phyloP scores from a whole-genome alignment of 208 protist species.

The Acanthamoeba sp. region DNA sequence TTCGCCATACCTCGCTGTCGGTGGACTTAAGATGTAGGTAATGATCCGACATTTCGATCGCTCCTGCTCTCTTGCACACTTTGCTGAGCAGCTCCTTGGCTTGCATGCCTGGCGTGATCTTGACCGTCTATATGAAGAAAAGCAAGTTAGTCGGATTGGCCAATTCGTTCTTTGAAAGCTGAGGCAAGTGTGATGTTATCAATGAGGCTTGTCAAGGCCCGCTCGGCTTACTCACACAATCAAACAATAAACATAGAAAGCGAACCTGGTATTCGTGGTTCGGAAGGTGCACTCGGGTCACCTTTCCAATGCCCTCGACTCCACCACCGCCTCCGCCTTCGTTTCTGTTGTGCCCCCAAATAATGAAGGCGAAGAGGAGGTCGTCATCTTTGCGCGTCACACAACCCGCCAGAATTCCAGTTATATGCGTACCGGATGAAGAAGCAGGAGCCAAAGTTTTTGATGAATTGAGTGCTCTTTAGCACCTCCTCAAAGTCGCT shows the following conservation, averaged over 20 bases:
- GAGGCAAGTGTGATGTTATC: background rate
- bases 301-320: background rate
- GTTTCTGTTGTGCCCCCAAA: background rate
- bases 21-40: conserved; percentile 54
- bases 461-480: conserved; percentile 42
- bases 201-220: too few relatives aligned
- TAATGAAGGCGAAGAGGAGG: background rate
- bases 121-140: conserved; percentile 13
- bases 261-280: conserved; percentile 49
- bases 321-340: background rate
- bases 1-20: background rate
- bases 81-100: conserved; percentile 59
- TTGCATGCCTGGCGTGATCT: conserved; percentile 49
- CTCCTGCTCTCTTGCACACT: conserved; percentile 21
- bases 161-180: too few relatives aligned
- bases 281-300: conserved; percentile 21
- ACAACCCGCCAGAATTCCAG: too few relatives aligned
- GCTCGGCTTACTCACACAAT: background rate
- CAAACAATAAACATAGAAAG: background rate
- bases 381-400: too few relatives aligned
- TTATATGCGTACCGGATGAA: background rate
- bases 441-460: conserved; percentile 54
- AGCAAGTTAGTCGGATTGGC: background rate
- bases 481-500: conserved; percentile 64
- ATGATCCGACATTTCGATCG: conserved; percentile 54